Percentiles rank a stretch among this genome's conserved stretches.
Evolutionary conservation across 1,284 basidiomycete species (phyloP).

Genomic region (Leucoagaricus sp.): DNA sequence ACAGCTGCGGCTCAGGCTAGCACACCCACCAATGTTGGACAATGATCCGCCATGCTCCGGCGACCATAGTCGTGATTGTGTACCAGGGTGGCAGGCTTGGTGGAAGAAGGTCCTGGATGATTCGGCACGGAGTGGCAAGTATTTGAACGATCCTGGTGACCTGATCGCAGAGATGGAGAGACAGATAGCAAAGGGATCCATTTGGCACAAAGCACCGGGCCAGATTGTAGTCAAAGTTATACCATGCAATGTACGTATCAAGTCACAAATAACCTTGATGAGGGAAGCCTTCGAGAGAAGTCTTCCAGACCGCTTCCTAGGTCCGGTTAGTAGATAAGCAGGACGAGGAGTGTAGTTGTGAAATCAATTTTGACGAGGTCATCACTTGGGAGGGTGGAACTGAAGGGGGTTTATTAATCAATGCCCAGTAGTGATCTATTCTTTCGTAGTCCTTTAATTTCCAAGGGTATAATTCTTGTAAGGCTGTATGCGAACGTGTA

Average conservation of each 20-base stretch:
- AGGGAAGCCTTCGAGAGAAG: neutral
- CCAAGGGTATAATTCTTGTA: too few relatives aligned
- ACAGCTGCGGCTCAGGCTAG: constrained; percentile 1
- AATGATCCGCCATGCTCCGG: neutral
- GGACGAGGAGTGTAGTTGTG: too few relatives aligned
- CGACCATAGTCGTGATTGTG: neutral
- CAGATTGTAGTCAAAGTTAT: too few relatives aligned
- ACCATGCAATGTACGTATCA: neutral
- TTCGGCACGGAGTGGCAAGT: neutral
- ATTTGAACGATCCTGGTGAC: neutral
- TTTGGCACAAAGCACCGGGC: too few relatives aligned
- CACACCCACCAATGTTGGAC: neutral
- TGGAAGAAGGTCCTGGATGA: neutral
- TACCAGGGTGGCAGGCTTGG: neutral
- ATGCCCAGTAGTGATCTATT: too few relatives aligned
- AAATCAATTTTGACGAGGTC: too few relatives aligned
- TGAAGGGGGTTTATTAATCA: too few relatives aligned
- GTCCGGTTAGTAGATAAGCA: neutral
- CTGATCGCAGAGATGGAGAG: neutral
- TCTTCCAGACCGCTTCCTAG: neutral
- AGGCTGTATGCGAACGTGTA: too few relatives aligned
- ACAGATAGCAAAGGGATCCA: neutral
- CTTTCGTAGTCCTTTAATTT: too few relatives aligned
- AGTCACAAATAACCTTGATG: neutral
- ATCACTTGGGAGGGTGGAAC: too few relatives aligned